Evolutionary conservation across 2,329 filamentous ascomycete species (phyloP), one percentile per base, ranked within the genome.

Genomic region (Aspergillus ochraceoroseus): DNA sequence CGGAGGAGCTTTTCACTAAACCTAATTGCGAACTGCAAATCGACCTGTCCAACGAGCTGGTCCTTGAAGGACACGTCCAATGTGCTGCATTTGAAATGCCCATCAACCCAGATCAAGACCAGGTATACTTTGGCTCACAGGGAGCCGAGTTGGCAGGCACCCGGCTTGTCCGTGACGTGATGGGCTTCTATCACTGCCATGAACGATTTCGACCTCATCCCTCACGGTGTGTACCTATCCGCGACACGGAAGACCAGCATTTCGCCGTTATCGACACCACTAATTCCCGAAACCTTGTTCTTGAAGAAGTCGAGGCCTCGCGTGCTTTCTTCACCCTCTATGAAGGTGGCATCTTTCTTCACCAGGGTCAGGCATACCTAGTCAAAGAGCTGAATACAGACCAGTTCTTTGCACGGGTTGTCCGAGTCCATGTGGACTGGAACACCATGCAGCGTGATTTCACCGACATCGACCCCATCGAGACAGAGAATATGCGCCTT

Each of bases 71-170:
- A 0, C 92, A 98, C 57, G 74, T 98, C 5, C 92, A 98, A 63
- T 98, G 92, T 57, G 92, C 92, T 0, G 92, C 92, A 2, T 85
- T 86, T 56, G 92, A 98, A 59, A 89, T 95, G 82, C 90, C 92
- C 0, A 86, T 98, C 43, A 77, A 78, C n/a, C 78, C 87, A 0
- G 75, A 76, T 15, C 77, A 85, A 48, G 92, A 98, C 60, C 69
- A 70, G 2, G 59, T 70, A 13, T 98, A 94, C 62, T 95, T 98
- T 58, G 86, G 87, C 2, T 70, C 77, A 7, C 80, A 85, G 41
- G 72, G 96, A 2, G 64, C 72, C 0, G 75, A 80, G 29, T 77
- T 95, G 14, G 87, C 86, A 34, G 69, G 75, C 26, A 83, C 89
- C 45, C 77, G 88, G 9, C 73, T 98, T 49, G 66, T 83, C 5